Percentiles rank a stretch among this genome's conserved stretches.
These are phyloP conservation scores for Senna siamea DNA, from an alignment of 306 rosid genomes.

Conservation along the genomic window DNA sequence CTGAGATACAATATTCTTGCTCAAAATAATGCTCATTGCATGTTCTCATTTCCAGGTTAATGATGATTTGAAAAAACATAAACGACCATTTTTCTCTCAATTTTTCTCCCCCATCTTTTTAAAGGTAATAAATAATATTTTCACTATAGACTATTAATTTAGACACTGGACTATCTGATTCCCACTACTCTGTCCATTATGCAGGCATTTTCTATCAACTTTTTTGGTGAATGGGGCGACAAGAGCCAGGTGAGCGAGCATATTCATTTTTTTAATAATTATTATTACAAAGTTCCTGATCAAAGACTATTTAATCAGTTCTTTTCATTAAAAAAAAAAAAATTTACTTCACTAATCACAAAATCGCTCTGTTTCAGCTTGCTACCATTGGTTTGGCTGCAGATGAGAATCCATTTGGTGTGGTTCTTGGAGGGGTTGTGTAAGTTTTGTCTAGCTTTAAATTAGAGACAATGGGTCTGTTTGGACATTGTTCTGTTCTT, in stretches of 20 bases:
- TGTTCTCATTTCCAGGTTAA: slow-evolving; percentile 46
- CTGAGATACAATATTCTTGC: neutral
- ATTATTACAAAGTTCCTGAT: neutral
- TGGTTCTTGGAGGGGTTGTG: slow-evolving; percentile 76
- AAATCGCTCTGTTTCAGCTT: slow-evolving; percentile 50
- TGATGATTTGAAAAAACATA: slow-evolving; percentile 60
- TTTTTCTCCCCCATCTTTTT: slow-evolving; percentile 68
- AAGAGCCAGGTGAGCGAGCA: slow-evolving; percentile 74
- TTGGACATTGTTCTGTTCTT: no score
- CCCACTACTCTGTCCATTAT: slow-evolving; percentile 18
- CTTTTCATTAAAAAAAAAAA: no score
- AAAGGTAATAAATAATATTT: slow-evolving; percentile 49
- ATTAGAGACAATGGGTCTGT: neutral
- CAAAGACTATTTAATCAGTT: slow-evolving; percentile 1
- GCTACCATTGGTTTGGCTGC: slow-evolving; percentile 86
- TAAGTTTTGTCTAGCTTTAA: slow-evolving; percentile 40
- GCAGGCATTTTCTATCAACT: slow-evolving; percentile 78
- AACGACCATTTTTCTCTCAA: slow-evolving; percentile 53
- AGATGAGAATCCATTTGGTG: slow-evolving; percentile 75
- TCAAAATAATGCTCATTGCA: neutral
- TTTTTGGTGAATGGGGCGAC: slow-evolving; percentile 87
- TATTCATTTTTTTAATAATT: no score
- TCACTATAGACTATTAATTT: slow-evolving; percentile 3
- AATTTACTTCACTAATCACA: slow-evolving; percentile 8
- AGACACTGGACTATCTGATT: neutral